Conservation (phyloP, 805 yeast species). For the Zygoascus biomembranicola region DNA sequence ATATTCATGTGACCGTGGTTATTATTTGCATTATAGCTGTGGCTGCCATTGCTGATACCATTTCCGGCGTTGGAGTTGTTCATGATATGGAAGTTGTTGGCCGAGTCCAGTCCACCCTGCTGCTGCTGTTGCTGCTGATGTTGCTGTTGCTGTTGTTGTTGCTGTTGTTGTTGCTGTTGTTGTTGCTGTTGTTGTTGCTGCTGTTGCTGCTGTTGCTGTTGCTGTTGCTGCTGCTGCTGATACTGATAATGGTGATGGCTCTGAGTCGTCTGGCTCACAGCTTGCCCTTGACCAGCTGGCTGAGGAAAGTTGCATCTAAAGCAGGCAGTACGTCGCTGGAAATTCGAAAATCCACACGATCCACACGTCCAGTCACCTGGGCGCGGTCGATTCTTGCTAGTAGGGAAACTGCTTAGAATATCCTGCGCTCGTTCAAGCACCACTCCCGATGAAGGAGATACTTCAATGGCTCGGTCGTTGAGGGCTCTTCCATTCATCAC, state of each 20-base stretch:
- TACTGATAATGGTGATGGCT: not conserved
- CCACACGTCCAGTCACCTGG: slow-evolving; percentile 99
- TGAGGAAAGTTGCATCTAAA: slow-evolving; percentile 82
- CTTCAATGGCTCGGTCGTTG: slow-evolving; percentile 69
- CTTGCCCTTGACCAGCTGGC: slow-evolving; percentile 32
- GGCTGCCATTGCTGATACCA: slow-evolving; percentile 13
- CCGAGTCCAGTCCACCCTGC: not conserved
- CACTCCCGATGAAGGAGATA: slow-evolving; percentile 74
- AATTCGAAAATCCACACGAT: slow-evolving; percentile 88
- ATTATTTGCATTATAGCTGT: slow-evolving; percentile 2
- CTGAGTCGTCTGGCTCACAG: slow-evolving; percentile 34
- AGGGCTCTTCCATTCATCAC: slow-evolving; percentile 70
- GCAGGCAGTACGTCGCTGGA: slow-evolving; percentile 89
- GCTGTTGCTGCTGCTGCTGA: not conserved
- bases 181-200: slow-evolving; percentile 1
- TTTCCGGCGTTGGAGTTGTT: slow-evolving; percentile 1
- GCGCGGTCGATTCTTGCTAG: slow-evolving; percentile 76
- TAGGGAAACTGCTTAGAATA: slow-evolving; percentile 75
- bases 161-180: not conserved
- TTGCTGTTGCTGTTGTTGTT: not conserved
- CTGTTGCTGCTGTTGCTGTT: not conserved
- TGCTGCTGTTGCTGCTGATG: not conserved
- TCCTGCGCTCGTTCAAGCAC: slow-evolving; percentile 79
- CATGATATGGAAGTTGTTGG: not conserved
- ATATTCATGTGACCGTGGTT: slow-evolving; percentile 14